Percentiles rank a stretch among this genome's conserved stretches.
Conservation (phyloP, 148 eudicot species). For the Spergularia bocconei region DNA sequence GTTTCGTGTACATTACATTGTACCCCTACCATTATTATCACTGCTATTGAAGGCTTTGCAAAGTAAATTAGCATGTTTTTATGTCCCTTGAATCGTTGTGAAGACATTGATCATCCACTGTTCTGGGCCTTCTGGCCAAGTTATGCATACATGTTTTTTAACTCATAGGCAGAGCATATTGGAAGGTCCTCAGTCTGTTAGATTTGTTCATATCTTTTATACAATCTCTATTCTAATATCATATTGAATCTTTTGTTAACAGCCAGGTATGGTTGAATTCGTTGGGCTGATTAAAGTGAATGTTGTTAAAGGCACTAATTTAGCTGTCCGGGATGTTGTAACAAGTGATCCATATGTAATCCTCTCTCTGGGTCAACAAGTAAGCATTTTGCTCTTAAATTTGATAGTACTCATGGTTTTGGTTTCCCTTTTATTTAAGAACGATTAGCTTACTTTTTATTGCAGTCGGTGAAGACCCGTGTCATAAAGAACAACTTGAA, state of each 20-base stretch:
- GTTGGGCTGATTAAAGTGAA: conserved; percentile 86
- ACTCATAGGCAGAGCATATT: background rate
- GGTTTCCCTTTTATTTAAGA: background rate
- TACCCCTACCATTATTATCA: background rate
- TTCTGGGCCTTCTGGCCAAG: background rate
- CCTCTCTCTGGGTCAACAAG: conserved; percentile 84
- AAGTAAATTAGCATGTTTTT: background rate
- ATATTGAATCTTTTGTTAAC: conserved; percentile 12
- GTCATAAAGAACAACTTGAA: conserved; percentile 83
- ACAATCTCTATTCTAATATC: too few relatives aligned
- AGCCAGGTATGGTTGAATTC: conserved; percentile 99
- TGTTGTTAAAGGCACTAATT: conserved; percentile 80
- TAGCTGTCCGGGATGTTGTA: conserved; percentile 84
- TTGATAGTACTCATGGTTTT: conserved; percentile 1
- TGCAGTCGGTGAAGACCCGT: conserved; percentile 93
- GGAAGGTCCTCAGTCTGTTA: background rate
- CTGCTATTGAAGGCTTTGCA: background rate
- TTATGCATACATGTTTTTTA: background rate
- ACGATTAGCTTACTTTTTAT: conserved; percentile 11
- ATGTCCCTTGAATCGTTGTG: background rate
- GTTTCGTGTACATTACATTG: background rate
- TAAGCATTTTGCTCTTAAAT: conserved; percentile 36
- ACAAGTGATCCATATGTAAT: conserved; percentile 93
- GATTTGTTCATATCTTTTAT: too few relatives aligned
- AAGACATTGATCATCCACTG: background rate